phyloP scores from a whole-genome alignment of 345 rosid genomes.

The Passiflora organensis region DNA sequence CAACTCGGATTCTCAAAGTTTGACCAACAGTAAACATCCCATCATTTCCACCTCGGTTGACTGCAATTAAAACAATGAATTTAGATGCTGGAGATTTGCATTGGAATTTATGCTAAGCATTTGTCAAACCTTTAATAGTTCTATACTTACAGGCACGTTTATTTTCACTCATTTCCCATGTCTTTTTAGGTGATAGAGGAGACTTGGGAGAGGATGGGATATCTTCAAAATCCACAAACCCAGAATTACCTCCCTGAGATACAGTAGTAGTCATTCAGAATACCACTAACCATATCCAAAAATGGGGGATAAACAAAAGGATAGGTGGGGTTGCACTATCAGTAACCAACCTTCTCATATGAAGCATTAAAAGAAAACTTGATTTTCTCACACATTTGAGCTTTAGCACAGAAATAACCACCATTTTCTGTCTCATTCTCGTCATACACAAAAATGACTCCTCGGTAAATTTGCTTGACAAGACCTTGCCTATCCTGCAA shows the following conservation, averaged over 20 bases:
- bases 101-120: slow-evolving; percentile 6
- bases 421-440: slow-evolving; percentile 73
- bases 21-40: slow-evolving; percentile 77
- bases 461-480: slow-evolving; percentile 81
- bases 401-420: slow-evolving; percentile 74
- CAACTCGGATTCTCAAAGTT: slow-evolving; percentile 81
- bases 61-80: slow-evolving; percentile 41
- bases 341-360: slow-evolving; percentile 50
- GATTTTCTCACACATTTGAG: slow-evolving; percentile 72
- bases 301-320: not conserved
- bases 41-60: slow-evolving; percentile 59
- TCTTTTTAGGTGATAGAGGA: slow-evolving; percentile 55
- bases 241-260: slow-evolving; percentile 53
- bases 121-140: not conserved
- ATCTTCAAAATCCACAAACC: slow-evolving; percentile 51
- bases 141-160: slow-evolving; percentile 50
- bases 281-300: not conserved
- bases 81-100: slow-evolving; percentile 10
- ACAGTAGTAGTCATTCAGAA: slow-evolving; percentile 6
- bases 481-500: slow-evolving; percentile 85
- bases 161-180: slow-evolving; percentile 53
- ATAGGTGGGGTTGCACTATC: slow-evolving; percentile 1
- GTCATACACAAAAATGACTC: slow-evolving; percentile 60
- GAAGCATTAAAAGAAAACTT: slow-evolving; percentile 38
- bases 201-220: slow-evolving; percentile 72